Evolutionary conservation across 305 asterid species (phyloP), one percentile per base, ranked within the genome.

Genomic region (Plantago coronopus): DNA sequence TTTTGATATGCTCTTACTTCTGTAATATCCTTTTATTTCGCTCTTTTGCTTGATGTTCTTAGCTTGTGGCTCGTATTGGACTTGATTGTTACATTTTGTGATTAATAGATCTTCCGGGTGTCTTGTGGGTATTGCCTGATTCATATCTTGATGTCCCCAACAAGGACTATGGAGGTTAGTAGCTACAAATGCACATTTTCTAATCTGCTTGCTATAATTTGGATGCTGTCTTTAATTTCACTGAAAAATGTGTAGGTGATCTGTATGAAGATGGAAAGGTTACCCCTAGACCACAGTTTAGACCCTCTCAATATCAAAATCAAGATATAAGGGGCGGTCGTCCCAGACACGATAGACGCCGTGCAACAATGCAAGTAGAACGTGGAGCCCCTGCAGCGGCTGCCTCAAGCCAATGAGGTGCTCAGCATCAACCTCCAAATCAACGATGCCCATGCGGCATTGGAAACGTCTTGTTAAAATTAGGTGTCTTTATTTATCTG

Each of bases 61-160:
- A 14, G 58, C 40, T 7, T 25, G 11, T 15, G 25, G 16, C 58
- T 23, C 11, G 25, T 53, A 37, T 6, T 53, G 58, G 31, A 23
- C 18, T 22, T 68, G 25, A 67, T 64, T 59, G 29, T 62, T 50
- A 34, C 69, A 71, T 65, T 56, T 50, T 71, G 29, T 46, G 21
- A 22, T 74, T 53, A 15, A 65, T 59, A 89, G 97, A 76, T 48
- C 75, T 82, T 31, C 88, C 96, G 12, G 94, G 91, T 50, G 98
- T 91, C 48, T 68, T 85, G 42, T 85, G 96, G 96, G 94, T 91
- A 56, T 74, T 91, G 68, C 98, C 98, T 12, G 98, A 91, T 68
- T 88, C 98, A 16, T 91, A 91, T 59, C 91, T 91, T 29, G 96
- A 91, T 62, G 95, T 91, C 38, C 96, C 94, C 42, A 85, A 85